Evolutionary conservation across 2,329 filamentous ascomycete species (phyloP), one percentile per base, ranked within the genome.

Genomic region (Alternaria metachromatica): DNA sequence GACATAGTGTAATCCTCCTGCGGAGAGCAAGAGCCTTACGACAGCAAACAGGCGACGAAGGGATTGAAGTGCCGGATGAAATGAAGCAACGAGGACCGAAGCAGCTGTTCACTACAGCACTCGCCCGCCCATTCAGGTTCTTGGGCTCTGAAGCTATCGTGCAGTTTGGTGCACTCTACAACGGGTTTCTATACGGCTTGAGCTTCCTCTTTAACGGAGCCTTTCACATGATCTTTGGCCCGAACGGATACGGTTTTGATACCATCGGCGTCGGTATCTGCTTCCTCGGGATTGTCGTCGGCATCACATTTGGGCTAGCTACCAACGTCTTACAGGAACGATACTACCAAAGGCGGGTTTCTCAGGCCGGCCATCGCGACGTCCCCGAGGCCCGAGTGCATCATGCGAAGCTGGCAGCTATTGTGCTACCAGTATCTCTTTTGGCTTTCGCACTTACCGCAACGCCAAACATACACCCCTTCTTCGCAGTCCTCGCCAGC

Each of bases 121-220:
- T 85, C 7, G 77, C 80, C 21, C 73, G 84, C n/a, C 84, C 84
- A 0, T 84, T 85, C 60, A 74, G 81, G 2, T 85, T 85, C 54
- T 66, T 85, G 4, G 78, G 76, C 12, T 80, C 82, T 1, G 84
- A 85, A 66, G 81, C 82, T 37, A 85, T 85, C 46, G 81, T 84
- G 28, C 78, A 83, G 15, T 84, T 84, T 37, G 80, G 78, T n/a
- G 83, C 84, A 3, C 67, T 84, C 1, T 85, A 84, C 68, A 85
- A 85, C 51, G 83, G 82, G 5, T 84, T 83, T 62, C 73, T 85
- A 3, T 85, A 85, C 54, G 84, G 84, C 2, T 62, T 85, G 9
- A 83, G 82, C 1, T 86, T 85, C 58, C 74, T 85, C 0, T 85
- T 85, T 75, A 85, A 85, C 59, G 82, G 80, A 4, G 83, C 83